Base-by-base conservation (phyloP, 1,284 basidiomycete species). In the Papiliotrema laurentii region DNA sequence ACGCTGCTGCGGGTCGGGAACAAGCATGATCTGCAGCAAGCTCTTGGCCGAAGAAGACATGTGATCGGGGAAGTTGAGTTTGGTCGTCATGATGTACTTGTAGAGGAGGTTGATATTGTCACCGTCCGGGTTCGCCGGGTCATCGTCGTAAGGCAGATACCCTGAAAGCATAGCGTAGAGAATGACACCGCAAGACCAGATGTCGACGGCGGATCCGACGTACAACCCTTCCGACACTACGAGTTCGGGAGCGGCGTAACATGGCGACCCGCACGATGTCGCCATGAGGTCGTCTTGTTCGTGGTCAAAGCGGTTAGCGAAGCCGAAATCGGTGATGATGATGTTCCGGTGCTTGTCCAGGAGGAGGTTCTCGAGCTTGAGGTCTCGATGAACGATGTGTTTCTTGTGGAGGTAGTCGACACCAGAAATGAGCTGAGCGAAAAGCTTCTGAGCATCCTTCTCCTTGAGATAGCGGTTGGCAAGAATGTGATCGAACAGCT, bases 91-190 rank as follows among this genome's bases (percentile, higher is more conserved):
- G 74, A 99, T 99, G 76, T 99, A 99, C 73, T 89, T 92, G 83
- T 98, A 99, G 44, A 99, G 79, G n/a, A 97, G 79, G 69, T 97
- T 98, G 80, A 98, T 98, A 76, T 98, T 98, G 77, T 98, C 93
- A 50, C 96, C 96, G 56, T 98, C 96, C 3, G 96, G 96, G 72
- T 98, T 99, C 27, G 86, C 86, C 1, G 96, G 96, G 74, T 99
- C 96, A 72, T 98, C 96, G 74, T 98, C 96, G 72, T 97, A 99
- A n/a, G 96, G 96, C 27, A 99, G 84, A 69, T 98, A 98, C 7
- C 96, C 96, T 1, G 94, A 92, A 11, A 98, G 83, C 94, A 99
- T 98, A 49, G 96, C 96, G 72, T 97, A 99, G 5, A 99, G 81
- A 62, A 99, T 99, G 58, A 99, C 96, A 55, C 96, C 96, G 63